Conservation (phyloP, 805 yeast genomes). For the Metschnikowia kofuensis region DNA sequence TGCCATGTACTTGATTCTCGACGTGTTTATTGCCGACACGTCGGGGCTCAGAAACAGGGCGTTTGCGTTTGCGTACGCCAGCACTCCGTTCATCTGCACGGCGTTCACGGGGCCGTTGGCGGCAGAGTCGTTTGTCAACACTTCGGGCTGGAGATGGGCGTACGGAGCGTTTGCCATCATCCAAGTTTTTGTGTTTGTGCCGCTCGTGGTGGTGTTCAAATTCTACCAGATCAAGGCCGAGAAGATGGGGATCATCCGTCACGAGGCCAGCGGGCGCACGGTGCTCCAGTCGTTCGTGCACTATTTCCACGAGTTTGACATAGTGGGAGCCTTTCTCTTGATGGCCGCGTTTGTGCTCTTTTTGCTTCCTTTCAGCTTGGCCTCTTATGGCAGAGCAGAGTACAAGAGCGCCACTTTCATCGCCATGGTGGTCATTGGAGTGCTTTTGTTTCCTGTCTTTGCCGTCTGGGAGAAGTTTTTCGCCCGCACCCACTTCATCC, state of each 20-base stretch:
- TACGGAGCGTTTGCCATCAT: constrained; percentile 20
- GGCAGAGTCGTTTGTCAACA: constrained; percentile 26
- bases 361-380: constrained; percentile 4
- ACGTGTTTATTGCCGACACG: constrained; percentile 25
- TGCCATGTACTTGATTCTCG: constrained; percentile 23
- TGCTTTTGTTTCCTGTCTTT: constrained; percentile 15
- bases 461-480: constrained; percentile 11
- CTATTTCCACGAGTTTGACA: constrained; percentile 4
- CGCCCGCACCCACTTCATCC: constrained; percentile 24
- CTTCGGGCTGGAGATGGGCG: constrained; percentile 37
- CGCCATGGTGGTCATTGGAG: constrained; percentile 1
- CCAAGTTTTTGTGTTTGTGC: not conserved
- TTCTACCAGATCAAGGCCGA: constrained; percentile 1
- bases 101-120: constrained; percentile 5
- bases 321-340: not conserved
- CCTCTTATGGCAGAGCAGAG: not conserved
- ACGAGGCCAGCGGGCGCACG: not conserved
- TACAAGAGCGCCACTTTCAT: constrained; percentile 4
- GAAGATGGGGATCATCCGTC: not conserved
- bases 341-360: constrained; percentile 3
- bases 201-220: constrained; percentile 2
- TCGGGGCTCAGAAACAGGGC: constrained; percentile 2
- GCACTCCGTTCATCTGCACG: constrained; percentile 6
- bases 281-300: not conserved
- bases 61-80: constrained; percentile 2